phyloP scores from a whole-genome alignment of 2,329 filamentous ascomycete genomes.

The Hypomyces perniciosus region DNA sequence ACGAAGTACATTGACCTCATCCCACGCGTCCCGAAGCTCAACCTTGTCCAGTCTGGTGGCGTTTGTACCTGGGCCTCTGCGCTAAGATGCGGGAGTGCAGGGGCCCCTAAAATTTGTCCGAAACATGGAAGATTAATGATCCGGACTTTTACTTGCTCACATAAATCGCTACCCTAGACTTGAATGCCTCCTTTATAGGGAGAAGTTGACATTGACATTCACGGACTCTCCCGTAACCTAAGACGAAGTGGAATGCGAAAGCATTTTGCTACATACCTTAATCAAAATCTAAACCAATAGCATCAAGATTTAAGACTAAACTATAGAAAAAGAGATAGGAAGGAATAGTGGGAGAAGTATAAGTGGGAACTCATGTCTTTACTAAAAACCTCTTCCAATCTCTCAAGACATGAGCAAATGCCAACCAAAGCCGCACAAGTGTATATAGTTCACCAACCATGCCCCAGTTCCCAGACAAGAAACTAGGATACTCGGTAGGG shows the following conservation, averaged over 20 bases:
- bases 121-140: background rate
- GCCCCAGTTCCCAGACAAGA: too few species aligned
- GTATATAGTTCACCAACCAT: too few species aligned
- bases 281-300: too few species aligned
- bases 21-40: conserved; percentile 7
- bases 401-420: too few species aligned
- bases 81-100: conserved; percentile 13
- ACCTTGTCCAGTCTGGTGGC: conserved; percentile 8
- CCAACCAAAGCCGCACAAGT: background rate
- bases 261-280: background rate
- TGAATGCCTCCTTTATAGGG: background rate
- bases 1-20: conserved; percentile 8
- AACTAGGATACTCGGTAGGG: too few species aligned
- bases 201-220: background rate
- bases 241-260: background rate
- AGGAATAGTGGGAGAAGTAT: too few species aligned
- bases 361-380: too few species aligned
- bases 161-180: background rate
- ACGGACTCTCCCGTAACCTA: background rate
- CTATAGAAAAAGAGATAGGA: too few species aligned
- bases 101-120: conserved; percentile 5
- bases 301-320: too few species aligned
- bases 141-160: background rate
- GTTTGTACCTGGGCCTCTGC: conserved; percentile 11
- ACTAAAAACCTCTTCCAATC: too few species aligned